These are phyloP conservation scores for carrot (Daucus carota) DNA, from an alignment of 129 eudicot species.

Conservation along the genomic window DH1_v3.0 NC_030389.2:31018501-31019000, in stretches of 20 bases:
- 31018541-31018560: neutral
- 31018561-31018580: neutral
- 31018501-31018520: no score
- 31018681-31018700: slow-evolving; percentile 7
- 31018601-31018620: neutral
- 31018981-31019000: slow-evolving; percentile 13
- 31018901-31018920: slow-evolving; percentile 55
- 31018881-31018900: slow-evolving; percentile 53
- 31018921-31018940: slow-evolving; percentile 57
- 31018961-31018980: slow-evolving; percentile 15
- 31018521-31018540: neutral
- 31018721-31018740: neutral
- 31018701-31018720: neutral
- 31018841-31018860: slow-evolving; percentile 55
- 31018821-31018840: slow-evolving; percentile 58
- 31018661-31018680: neutral
- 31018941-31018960: slow-evolving; percentile 19
- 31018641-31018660: neutral
- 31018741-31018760: slow-evolving; percentile 55
- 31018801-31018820: slow-evolving; percentile 56
- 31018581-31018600: neutral
- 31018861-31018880: slow-evolving; percentile 49
- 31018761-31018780: slow-evolving; percentile 38
- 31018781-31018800: slow-evolving; percentile 58
- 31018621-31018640: neutral